Evolutionary conservation across 768 basidiomycete genomes (phyloP), one percentile per base, ranked within the genome.

Genomic region (Boletellus emodensis): DNA sequence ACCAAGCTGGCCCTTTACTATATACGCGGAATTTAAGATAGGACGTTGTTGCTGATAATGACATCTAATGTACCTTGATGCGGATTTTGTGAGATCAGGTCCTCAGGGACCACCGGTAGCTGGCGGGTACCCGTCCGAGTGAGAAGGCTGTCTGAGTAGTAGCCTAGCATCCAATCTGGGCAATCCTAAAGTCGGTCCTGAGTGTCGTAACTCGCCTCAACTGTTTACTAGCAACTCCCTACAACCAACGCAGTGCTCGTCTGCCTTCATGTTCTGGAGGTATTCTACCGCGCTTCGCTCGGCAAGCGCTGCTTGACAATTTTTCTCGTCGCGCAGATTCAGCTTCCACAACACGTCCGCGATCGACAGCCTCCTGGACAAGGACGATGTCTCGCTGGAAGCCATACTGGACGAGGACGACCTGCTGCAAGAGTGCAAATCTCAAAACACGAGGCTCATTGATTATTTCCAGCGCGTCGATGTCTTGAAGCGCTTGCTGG

Each of bases 351-450:
- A 90, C 78, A 85, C 84, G 48, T 91, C 90, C 48, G 77, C 85
- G 52, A 91, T 96, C 70, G 93, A 96, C 80, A 81, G 81, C 61
- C 79, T 96, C 52, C 81, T 96, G 54, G 87, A 91, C 78, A 86
- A 90, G 73, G 90, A 93, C 59, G 88, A 91, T 62, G 85, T 91
- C 56, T 79, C 84, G 43, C 81, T 98, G 37, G 94, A 96, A 67
- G 84, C 90, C 37, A 85, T 98, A 52, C 78, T 98, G 48, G 92
- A 93, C 71, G 92, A 96, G 71, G 87, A 91, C 63, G 94, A 97
- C 66, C 76, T 98, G 40, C 74, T 98, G 48, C 89, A 90, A 69
- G 95, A 98, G 70, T 92, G 93, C 80, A 97, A 97, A 71, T 78
- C 87, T 1, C 89, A 95, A 71, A 98, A 98, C 64, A 87, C 87